Evolutionary conservation across 75 land plant species (phyloP).

Genomic region (Cupressus sempervirens): DNA sequence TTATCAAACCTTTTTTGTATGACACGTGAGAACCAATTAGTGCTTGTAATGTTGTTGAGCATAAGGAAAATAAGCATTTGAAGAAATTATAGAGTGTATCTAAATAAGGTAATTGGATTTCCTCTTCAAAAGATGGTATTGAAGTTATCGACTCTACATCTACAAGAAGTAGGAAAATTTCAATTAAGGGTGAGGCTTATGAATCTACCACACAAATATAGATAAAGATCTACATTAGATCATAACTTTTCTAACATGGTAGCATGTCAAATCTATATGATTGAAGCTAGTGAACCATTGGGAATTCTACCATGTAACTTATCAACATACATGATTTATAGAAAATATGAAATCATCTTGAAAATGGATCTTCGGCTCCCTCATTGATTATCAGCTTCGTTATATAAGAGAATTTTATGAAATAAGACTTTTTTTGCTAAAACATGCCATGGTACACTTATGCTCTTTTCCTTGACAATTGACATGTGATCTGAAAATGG

Average conservation of each 20-base stretch:
- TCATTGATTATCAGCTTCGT: no score
- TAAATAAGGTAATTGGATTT: not conserved
- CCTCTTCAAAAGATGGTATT: not conserved
- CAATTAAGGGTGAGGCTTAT: not conserved
- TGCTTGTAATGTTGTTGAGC: not conserved
- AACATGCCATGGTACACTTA: no score
- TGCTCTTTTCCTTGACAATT: no score
- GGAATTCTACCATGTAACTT: constrained; percentile 38
- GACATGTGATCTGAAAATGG: no score
- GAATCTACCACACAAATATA: not conserved
- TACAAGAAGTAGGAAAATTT: not conserved
- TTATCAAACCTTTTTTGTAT: not conserved
- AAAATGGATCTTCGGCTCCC: no score
- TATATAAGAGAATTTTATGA: no score
- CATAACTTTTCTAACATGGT: constrained; percentile 8
- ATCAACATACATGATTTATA: no score
- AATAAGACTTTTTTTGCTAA: no score
- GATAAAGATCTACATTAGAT: not conserved
- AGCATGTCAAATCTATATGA: constrained; percentile 31
- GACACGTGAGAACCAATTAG: not conserved
- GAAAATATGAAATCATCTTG: no score
- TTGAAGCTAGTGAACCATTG: constrained; percentile 20
- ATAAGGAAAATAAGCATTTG: not conserved
- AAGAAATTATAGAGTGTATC: not conserved
- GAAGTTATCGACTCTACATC: not conserved